These are phyloP conservation scores for Camelina laxa DNA, from an alignment of 345 rosid genomes.

Conservation along the genomic window DNA sequence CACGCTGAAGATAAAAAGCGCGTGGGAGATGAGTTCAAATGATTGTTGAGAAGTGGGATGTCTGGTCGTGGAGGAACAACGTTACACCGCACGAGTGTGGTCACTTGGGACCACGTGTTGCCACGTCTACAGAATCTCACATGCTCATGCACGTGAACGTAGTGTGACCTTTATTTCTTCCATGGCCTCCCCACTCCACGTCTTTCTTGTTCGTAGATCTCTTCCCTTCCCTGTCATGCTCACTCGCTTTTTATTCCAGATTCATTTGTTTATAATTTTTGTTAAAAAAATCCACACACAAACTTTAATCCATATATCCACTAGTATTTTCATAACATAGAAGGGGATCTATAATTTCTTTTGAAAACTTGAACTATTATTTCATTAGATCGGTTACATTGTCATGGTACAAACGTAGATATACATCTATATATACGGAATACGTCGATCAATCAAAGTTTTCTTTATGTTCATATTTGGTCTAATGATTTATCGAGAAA, in stretches of 20 bases:
- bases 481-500: not conserved
- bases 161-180: constrained; percentile 16
- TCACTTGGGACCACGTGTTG: constrained; percentile 26
- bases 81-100: constrained; percentile 49
- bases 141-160: constrained; percentile 48
- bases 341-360: not conserved
- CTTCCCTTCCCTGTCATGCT: constrained; percentile 3
- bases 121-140: constrained; percentile 38
- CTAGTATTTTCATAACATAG: not conserved
- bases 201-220: constrained; percentile 23
- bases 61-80: constrained; percentile 42
- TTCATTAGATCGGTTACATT: not conserved
- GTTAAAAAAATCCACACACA: not conserved
- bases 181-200: constrained; percentile 37
- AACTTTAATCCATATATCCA: not conserved
- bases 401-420: not conserved
- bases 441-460: not conserved
- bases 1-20: constrained; percentile 30
- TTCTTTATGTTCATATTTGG: not conserved
- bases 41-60: constrained; percentile 46
- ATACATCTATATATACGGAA: not conserved
- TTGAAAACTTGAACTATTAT: not conserved
- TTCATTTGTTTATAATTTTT: not conserved
- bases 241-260: not conserved
- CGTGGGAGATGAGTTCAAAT: constrained; percentile 38